A percentile compares a stretch with the other conserved stretches of the same genome.
Evolutionary conservation across 768 basidiomycete genomes (phyloP).

Genomic region (Phylloporus rhodoxanthus): DNA sequence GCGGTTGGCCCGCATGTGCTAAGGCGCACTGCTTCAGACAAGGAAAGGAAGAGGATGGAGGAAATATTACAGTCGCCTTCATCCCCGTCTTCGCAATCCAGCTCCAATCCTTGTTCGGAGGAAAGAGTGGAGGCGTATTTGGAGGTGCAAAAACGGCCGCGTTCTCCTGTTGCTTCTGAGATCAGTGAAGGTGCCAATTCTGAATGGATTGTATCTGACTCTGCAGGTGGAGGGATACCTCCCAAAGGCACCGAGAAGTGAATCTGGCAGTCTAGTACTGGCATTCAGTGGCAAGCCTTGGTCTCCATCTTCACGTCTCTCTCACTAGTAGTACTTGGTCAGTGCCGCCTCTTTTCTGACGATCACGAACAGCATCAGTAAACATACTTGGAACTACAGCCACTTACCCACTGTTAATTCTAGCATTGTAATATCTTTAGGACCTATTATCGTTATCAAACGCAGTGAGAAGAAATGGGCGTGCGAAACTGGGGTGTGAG

Average conservation of each 20-base stretch:
- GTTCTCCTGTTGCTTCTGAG: not conserved
- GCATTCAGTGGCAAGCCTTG: too few relatives aligned
- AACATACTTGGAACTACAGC: not conserved
- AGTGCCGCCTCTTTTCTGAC: too few relatives aligned
- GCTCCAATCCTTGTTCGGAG: not conserved
- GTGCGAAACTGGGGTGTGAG: too few relatives aligned
- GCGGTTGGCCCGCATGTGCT: not conserved
- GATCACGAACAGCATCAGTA: not conserved
- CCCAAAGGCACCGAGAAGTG: not conserved
- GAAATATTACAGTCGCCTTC: slow-evolving; percentile 19
- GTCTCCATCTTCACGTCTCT: too few relatives aligned
- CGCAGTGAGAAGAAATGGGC: too few relatives aligned
- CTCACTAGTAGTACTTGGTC: too few relatives aligned
- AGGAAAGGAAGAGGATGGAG: slow-evolving; percentile 23
- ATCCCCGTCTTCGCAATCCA: slow-evolving; percentile 1
- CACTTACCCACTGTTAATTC: not conserved
- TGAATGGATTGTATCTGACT: not conserved
- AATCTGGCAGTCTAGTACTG: too few relatives aligned
- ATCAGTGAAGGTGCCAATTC: not conserved
- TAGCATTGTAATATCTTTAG: not conserved
- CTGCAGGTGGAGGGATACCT: not conserved
- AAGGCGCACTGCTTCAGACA: slow-evolving; percentile 16
- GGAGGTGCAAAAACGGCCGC: slow-evolving; percentile 1
- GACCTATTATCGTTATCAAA: too few relatives aligned
- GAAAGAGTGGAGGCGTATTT: not conserved